Evolutionary conservation across 306 rosid genomes (phyloP), one percentile per base, ranked within the genome.

Genomic region (Acacia crassicarpa): DNA sequence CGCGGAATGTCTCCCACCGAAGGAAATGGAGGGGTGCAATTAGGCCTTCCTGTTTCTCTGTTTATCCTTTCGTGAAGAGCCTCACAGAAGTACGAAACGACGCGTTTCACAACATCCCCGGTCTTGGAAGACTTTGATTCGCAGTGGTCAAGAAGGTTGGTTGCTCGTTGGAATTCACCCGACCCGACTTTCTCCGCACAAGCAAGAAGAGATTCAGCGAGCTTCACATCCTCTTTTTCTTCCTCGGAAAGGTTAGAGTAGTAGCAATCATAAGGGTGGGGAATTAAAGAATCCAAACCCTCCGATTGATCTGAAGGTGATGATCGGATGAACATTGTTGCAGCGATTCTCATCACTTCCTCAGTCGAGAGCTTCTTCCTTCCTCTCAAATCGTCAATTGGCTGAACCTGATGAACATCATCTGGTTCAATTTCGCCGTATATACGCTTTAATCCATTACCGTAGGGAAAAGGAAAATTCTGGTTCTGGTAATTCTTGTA

Each of bases 111-210:
- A 0, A 96, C 77, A 65, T 78, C 87, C 35, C 91, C 94, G 1
- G 83, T 77, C 33, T 82, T 83, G 51, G 87, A 87, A 77, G 84
- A 82, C 43, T 73, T 35, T 0, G 76, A 65, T 12, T 83, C 83
- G 12, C 91, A 91, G 12, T 66, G 88, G 2, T 62, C 40, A 8
- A 93, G 89, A 49, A 91, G 45, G 9, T 86, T 86, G 27, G 51
- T 27, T 9, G 91, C 91, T 2, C 88, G 87, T 74, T 83, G 88
- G 20, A 78, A 89, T 19, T 90, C 94, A 48, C 88, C 84, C 27
- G 33, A 56, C 3, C 90, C 94, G 1, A 91, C 85, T 85, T 89
- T 90, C 87, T 93, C 96, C n/a, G 91, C 92, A 75, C 87, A 83
- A 67, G 89, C 80, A 19, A 93, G 86, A 68, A 93, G 96, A 33